Base-by-base conservation (phyloP, 1,284 basidiomycete genomes). In the Microbotryum scabiosae region DNA sequence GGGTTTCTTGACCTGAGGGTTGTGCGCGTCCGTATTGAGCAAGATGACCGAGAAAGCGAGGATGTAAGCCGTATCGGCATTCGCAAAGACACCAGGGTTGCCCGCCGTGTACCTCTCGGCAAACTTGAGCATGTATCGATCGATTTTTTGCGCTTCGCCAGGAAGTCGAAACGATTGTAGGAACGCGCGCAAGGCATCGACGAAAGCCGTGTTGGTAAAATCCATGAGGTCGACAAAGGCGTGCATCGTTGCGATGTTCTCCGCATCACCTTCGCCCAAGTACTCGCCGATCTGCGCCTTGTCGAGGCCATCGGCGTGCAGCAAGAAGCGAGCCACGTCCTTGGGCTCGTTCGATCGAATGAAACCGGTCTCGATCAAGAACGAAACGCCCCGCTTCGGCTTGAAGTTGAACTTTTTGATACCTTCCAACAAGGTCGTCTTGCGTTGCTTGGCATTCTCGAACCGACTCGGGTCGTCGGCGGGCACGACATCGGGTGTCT, bases 391-490 rank as follows among this genome's bases (percentile, higher is more conserved):
- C 69, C 85, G 82, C 76, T 96, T 97, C 14, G 96, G 93, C 77
- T 97, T 98, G 79, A 88, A 93, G 77, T 98, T 98, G 79, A 99
- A 99, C 75, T 91, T 91, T 76, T 87, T 91, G 75, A 99, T 89
- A 32, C 94, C 97, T 73, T 98, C 96, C 51, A 96, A 77, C 32
- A 98, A 76, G 1, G 88, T 91, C 43, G 90, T 98, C 79, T 99
- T 99, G 78, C 91, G 88, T 76, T 92, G 88, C 76, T 97, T 98
- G 32, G 92, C 96, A 68, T 82, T 93, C 78, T 98, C 96, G 70
- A 99, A 97, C 73, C 84, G 84, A 44, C 81, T 86, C 0, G 94
- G 94, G 73, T 98, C 96, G 73, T 98, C 96, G n/a, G 53, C 52
- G 10, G 74, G 73, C 25, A 65, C 72, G 8, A 84, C 72, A 57